Evolutionary conservation across 164 flowering plant species (phyloP).

Genomic region (Pachysandra terminalis): DNA sequence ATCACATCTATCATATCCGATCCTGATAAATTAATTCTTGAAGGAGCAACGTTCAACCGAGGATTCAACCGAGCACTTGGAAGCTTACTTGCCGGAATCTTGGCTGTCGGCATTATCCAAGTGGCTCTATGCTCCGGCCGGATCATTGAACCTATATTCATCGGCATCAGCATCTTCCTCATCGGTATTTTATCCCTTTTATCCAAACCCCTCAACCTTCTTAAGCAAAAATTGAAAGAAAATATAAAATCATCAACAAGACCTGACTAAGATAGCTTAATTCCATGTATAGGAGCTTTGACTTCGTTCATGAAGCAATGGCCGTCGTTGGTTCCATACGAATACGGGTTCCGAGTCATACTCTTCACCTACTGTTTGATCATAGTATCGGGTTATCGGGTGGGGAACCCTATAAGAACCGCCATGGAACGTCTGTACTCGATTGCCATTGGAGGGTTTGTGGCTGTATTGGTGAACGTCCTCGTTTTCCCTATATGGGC

Average conservation of each 20-base stretch:
- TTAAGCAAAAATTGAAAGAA: no score
- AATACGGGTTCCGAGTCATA: slow-evolving; percentile 73
- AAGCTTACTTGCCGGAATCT: slow-evolving; percentile 72
- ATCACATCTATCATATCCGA: no score
- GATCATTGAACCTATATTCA: slow-evolving; percentile 55
- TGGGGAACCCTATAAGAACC: slow-evolving; percentile 62
- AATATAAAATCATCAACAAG: no score
- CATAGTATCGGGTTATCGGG: slow-evolving; percentile 71
- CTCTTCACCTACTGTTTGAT: slow-evolving; percentile 79
- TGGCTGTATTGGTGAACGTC: slow-evolving; percentile 70
- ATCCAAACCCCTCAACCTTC: no score
- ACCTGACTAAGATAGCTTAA: no score
- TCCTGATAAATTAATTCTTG: no score
- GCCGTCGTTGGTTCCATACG: slow-evolving; percentile 76
- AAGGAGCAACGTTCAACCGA: slow-evolving; percentile 75
- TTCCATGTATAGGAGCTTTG: slow-evolving; percentile 64
- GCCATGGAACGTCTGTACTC: slow-evolving; percentile 73
- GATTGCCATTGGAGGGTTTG: slow-evolving; percentile 75
- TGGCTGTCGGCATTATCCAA: slow-evolving; percentile 56
- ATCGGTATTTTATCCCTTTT: slow-evolving; percentile 32
- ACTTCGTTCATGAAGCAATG: slow-evolving; percentile 77
- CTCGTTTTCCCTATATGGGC: slow-evolving; percentile 79
- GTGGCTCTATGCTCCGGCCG: slow-evolving; percentile 45
- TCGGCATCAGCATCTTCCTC: slow-evolving; percentile 72
- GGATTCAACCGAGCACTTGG: slow-evolving; percentile 91